Percentiles rank a stretch among this genome's conserved stretches.
Evolutionary conservation across 768 basidiomycete genomes (phyloP).

Genomic region (Leccinum longicurvipes): DNA sequence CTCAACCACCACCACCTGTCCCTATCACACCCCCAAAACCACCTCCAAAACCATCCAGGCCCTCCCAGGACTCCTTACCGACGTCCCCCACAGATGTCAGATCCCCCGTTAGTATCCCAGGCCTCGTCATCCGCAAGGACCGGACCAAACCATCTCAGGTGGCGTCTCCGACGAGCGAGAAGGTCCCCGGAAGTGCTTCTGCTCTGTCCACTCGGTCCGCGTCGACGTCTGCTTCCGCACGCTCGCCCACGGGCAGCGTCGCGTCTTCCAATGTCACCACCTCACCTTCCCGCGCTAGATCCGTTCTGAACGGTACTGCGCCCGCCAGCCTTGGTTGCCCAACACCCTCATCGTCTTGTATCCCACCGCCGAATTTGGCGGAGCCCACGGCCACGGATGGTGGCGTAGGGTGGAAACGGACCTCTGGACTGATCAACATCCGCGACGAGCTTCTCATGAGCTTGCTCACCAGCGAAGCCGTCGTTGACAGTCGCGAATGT

Average conservation of each 20-base stretch:
- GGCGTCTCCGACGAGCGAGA: conserved; percentile 21
- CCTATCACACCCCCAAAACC: conserved; percentile 24
- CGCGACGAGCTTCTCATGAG: conserved; percentile 86
- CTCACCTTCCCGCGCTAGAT: conserved; percentile 18
- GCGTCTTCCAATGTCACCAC: conserved; percentile 18
- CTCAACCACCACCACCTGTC: conserved; percentile 13
- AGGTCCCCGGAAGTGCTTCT: conserved; percentile 25
- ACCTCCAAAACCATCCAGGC: conserved; percentile 42
- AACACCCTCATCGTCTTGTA: conserved; percentile 40
- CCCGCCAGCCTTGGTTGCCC: conserved; percentile 27
- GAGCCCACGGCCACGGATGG: conserved; percentile 38
- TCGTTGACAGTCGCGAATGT: conserved; percentile 84
- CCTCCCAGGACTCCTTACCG: conserved; percentile 40
- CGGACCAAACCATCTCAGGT: conserved; percentile 32
- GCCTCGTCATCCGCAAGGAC: conserved; percentile 53
- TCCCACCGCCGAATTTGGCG: conserved; percentile 28
- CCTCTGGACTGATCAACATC: conserved; percentile 48
- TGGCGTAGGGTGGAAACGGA: conserved; percentile 38
- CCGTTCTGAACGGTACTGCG: conserved; percentile 10
- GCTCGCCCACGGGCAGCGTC: conserved; percentile 25
- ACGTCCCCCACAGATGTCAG: conserved; percentile 26
- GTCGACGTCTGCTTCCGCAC: conserved; percentile 16
- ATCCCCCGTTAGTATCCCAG: conserved; percentile 23
- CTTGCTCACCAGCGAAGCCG: conserved; percentile 88
- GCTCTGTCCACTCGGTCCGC: conserved; percentile 25